phyloP scores from a whole-genome alignment of 768 basidiomycete species.

The Cystofilobasidium capitatum region DNA sequence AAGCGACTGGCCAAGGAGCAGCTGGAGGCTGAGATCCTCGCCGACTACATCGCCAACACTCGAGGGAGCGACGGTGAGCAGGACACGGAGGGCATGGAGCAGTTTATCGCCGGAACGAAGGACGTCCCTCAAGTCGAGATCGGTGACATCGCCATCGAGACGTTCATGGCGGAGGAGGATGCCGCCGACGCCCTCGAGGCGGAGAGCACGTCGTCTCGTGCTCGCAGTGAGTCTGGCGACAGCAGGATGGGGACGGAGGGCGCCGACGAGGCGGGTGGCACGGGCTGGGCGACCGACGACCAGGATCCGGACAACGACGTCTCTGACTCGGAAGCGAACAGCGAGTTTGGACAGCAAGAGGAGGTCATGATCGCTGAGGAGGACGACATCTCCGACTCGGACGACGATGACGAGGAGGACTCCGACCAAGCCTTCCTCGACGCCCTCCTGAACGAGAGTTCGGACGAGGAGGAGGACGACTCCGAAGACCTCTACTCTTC shows the following conservation, averaged over 20 bases:
- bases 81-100: slow-evolving; percentile 22
- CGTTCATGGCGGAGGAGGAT: slow-evolving; percentile 13
- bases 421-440: slow-evolving; percentile 26
- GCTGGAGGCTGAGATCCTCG: slow-evolving; percentile 26
- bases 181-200: slow-evolving; percentile 1
- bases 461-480: slow-evolving; percentile 10
- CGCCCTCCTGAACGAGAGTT: slow-evolving; percentile 22
- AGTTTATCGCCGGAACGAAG: slow-evolving; percentile 18
- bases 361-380: slow-evolving; percentile 24
- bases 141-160: slow-evolving; percentile 21
- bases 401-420: slow-evolving; percentile 20
- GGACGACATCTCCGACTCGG: neutral
- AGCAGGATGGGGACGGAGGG: slow-evolving; percentile 3
- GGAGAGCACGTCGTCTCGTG: slow-evolving; percentile 1
- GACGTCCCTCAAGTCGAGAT: slow-evolving; percentile 16
- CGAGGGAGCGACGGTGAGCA: slow-evolving; percentile 25
- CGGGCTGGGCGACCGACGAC: slow-evolving; percentile 27
- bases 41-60: slow-evolving; percentile 27
- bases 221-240: neutral
- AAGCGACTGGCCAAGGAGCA: neutral
- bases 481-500: slow-evolving; percentile 25
- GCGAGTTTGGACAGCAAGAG: slow-evolving; percentile 11
- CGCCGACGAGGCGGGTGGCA: slow-evolving; percentile 3
- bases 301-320: slow-evolving; percentile 14
- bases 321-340: slow-evolving; percentile 4